Percentiles rank a stretch among this genome's conserved stretches.
These are phyloP conservation scores for Cadophora luteo-olivacea DNA, from an alignment of 2,329 filamentous ascomycete species.

Conservation along the genomic window DNA sequence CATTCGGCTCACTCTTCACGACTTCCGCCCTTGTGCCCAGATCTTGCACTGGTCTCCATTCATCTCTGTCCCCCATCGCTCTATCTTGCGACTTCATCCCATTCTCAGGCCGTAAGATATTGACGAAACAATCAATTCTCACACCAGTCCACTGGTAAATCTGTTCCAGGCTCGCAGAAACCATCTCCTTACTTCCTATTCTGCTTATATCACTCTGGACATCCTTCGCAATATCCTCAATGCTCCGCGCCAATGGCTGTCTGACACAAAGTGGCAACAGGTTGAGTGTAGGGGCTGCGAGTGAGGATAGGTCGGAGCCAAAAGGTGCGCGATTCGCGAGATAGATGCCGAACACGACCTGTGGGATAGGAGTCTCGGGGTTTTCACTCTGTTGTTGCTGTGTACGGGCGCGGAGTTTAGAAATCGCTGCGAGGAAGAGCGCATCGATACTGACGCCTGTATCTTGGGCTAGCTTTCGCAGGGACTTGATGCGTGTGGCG, in stretches of 20 bases:
- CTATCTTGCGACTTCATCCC: not conserved
- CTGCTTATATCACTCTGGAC: constrained; percentile 73
- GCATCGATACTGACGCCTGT: constrained; percentile 73
- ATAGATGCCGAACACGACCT: constrained; percentile 75
- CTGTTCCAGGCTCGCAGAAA: constrained; percentile 70
- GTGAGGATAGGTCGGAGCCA: constrained; percentile 53
- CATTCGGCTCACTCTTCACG: constrained; percentile 23
- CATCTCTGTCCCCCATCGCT: constrained; percentile 6
- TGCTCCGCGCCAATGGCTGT: constrained; percentile 38
- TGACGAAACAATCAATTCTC: constrained; percentile 75
- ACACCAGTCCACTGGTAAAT: constrained; percentile 78
- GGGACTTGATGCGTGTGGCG: constrained; percentile 49
- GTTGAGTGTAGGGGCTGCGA: constrained; percentile 76
- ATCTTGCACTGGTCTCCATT: constrained; percentile 27
- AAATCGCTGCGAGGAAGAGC: constrained; percentile 76
- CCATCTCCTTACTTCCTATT: constrained; percentile 63
- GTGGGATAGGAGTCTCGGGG: constrained; percentile 18
- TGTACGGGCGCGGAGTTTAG: constrained; percentile 49
- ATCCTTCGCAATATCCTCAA: constrained; percentile 59
- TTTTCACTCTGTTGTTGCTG: not conserved
- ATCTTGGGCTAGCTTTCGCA: constrained; percentile 53
- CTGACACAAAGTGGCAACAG: constrained; percentile 74
- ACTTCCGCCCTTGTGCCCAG: constrained; percentile 24
- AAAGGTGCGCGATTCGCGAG: constrained; percentile 75
- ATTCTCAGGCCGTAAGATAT: constrained; percentile 65